phyloP scores from a whole-genome alignment of 306 rosid genomes.

The Morella rubra region DNA sequence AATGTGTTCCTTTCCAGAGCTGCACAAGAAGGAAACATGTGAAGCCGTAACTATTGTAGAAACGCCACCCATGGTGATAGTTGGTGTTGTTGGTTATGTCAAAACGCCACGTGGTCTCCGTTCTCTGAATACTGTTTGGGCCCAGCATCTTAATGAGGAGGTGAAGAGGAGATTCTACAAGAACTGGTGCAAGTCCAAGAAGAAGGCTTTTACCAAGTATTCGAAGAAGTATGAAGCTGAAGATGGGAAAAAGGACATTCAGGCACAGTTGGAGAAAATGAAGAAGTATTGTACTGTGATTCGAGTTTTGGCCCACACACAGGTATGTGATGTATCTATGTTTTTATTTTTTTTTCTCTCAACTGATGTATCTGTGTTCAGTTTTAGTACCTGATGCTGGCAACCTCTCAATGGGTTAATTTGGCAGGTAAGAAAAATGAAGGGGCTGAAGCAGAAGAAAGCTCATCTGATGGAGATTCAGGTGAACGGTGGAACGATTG shows the following conservation, averaged over 20 bases:
- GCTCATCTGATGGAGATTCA: conserved; percentile 56
- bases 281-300: conserved; percentile 59
- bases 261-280: conserved; percentile 57
- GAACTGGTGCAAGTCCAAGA: conserved; percentile 82
- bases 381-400: background rate
- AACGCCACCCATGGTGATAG: conserved; percentile 70
- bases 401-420: background rate
- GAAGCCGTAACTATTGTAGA: conserved; percentile 80
- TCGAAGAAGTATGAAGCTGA: conserved; percentile 55
- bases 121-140: conserved; percentile 67
- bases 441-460: conserved; percentile 52
- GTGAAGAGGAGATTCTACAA: conserved; percentile 68
- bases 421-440: conserved; percentile 43
- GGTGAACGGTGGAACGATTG: conserved; percentile 45
- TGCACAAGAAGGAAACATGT: conserved; percentile 84
- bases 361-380: too few relatives aligned
- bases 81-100: conserved; percentile 78
- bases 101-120: conserved; percentile 72
- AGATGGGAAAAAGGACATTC: conserved; percentile 61
- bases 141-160: conserved; percentile 81
- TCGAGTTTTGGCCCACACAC: conserved; percentile 81
- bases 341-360: too few relatives aligned
- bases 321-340: conserved; percentile 39
- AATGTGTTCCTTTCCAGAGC: conserved; percentile 37
- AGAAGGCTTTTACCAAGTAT: conserved; percentile 73